Percentiles rank a stretch among this genome's conserved stretches.
phyloP scores from a whole-genome alignment of 306 rosid species.

The Cajanus cajan region DNA sequence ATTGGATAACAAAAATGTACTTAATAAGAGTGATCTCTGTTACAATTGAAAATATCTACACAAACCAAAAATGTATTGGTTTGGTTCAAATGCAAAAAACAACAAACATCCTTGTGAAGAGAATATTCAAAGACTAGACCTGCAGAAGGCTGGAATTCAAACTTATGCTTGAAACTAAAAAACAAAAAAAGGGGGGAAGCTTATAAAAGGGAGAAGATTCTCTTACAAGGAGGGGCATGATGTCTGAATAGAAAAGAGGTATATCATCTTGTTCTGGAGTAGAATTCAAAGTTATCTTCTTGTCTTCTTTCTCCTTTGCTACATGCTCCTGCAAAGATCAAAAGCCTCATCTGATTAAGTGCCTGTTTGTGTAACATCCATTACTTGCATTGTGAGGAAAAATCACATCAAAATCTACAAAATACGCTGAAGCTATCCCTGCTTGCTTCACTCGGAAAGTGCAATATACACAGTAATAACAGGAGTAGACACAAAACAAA shows the following conservation, averaged over 20 bases:
- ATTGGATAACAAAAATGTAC: slow-evolving; percentile 9
- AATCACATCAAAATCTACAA: too few species aligned
- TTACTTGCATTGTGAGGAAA: too few species aligned
- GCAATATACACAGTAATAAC: background rate
- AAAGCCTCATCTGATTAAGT: background rate
- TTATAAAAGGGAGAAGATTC: background rate
- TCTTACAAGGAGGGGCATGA: slow-evolving; percentile 93
- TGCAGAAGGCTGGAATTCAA: background rate
- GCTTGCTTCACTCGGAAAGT: too few species aligned
- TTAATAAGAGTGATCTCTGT: background rate
- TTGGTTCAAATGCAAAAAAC: slow-evolving; percentile 1
- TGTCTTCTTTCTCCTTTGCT: slow-evolving; percentile 81
- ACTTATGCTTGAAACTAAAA: background rate
- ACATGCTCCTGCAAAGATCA: slow-evolving; percentile 54
- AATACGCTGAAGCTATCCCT: too few species aligned
- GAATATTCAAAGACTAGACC: background rate
- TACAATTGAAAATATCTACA: background rate
- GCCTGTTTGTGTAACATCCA: too few species aligned
- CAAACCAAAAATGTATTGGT: slow-evolving; percentile 3
- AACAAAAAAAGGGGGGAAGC: background rate
- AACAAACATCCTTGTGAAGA: background rate
- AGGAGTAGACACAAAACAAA: background rate
- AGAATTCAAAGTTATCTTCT: slow-evolving; percentile 20
- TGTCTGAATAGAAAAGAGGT: slow-evolving; percentile 85
- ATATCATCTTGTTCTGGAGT: slow-evolving; percentile 63